Evolutionary conservation across 179 eudicot species (phyloP), one percentile per base, ranked within the genome.

Genomic region (Spergularia azorica): DNA sequence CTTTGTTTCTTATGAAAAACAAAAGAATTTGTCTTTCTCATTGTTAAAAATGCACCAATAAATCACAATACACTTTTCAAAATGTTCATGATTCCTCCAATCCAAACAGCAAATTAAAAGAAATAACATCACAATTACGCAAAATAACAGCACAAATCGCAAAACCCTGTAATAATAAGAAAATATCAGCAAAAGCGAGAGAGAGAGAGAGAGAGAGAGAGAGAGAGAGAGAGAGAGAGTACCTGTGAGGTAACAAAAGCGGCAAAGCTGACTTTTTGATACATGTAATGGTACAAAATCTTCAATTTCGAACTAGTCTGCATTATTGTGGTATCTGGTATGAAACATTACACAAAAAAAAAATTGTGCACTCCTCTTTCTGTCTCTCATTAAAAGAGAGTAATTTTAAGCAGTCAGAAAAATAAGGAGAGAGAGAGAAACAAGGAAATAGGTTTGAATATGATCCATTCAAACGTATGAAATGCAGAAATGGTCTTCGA

Each of bases 241-340:
- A 71, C 68, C 74, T 60, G 52, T 13, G 26, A 16, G 41, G 68
- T 32, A 48, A 77, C 59, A 38, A 69, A 3, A 16, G 17, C 2
- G 11, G 74, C 74, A 62, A 65, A 66, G 50, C 18, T 18, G 18
- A 54, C 4, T 51, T 69, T 77, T 32, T 77, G 79, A 48, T 50
- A 16, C 15, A 69, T 2, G 48, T 69, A 77, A 10, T 50, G 2
- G 68, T 2, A 59, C 17, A 43, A 59, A 15, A 69, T 36, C 67
- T 59, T 76, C 72, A 55, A 76, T 20, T 38, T 57, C 18, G 9
- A 6, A 1, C 15, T 3, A 15, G 46, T 11, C 26, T 32, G 14
- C 73, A 67, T 76, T 15, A n/a, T 15, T 58, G 7, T 58, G 5
- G 32, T 26, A 26, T 26, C 32, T 26, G 32, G 2, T 58, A 58